These are phyloP conservation scores for Entrophospora sp. DNA, from an alignment of 192 early-diverging fungal species.

Conservation along the genomic window DNA sequence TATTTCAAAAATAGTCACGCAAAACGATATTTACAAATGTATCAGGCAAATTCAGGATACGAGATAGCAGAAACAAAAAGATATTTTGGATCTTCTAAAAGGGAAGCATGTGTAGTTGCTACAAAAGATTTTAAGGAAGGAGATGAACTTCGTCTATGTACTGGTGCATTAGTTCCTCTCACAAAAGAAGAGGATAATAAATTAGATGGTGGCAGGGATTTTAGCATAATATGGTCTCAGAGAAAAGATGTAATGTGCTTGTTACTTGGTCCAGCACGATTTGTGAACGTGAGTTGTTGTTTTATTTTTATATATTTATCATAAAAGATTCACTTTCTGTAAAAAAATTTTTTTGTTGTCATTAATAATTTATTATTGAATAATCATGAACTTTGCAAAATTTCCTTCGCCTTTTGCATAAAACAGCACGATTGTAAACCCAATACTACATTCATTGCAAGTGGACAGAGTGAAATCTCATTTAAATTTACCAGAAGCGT, in stretches of 20 bases:
- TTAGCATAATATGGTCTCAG: neutral
- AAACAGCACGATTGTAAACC: constrained; percentile 50
- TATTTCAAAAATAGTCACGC: too few relatives aligned
- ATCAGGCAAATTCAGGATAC: constrained; percentile 41
- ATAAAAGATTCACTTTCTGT: neutral
- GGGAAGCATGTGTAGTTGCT: constrained; percentile 44
- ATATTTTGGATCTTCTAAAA: constrained; percentile 32
- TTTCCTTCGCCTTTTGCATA: too few relatives aligned
- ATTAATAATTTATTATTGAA: neutral
- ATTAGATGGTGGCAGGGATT: constrained; percentile 25
- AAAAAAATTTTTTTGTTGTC: neutral
- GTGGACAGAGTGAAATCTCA: constrained; percentile 38
- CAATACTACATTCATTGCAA: constrained; percentile 39
- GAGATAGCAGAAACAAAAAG: constrained; percentile 42
- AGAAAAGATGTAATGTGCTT: constrained; percentile 37
- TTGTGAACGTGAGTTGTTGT: constrained; percentile 42
- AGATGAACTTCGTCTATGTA: constrained; percentile 37
- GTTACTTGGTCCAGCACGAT: constrained; percentile 54
- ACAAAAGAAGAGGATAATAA: constrained; percentile 39
- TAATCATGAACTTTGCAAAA: too few relatives aligned
- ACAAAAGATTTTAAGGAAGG: constrained; percentile 37
- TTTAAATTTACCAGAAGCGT: constrained; percentile 42
- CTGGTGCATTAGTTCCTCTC: constrained; percentile 39
- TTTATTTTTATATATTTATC: neutral
- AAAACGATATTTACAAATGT: constrained; percentile 31